Base-by-base conservation (phyloP, 495 filamentous ascomycete genomes). In the Talaromyces liani region DNA sequence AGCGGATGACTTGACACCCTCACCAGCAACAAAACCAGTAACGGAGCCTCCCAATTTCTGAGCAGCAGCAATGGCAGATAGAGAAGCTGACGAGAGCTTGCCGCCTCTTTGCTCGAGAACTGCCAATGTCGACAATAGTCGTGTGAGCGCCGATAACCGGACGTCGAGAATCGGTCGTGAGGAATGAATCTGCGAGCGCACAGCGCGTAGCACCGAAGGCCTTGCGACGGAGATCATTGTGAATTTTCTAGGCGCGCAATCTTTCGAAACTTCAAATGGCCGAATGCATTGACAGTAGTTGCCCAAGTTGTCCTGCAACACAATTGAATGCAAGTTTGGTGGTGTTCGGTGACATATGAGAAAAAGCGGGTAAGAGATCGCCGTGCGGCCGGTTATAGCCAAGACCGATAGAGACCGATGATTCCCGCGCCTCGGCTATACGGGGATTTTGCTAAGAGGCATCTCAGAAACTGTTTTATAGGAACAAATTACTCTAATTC, bases 31-130 rank as follows among this genome's bases (percentile, higher is more conserved):
- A 68, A 98, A 93, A 9, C 80, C 94, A 62, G 92, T 93, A 55
- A 98, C 81, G 0, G 89, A 79, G 0, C 92, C 93, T 54, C 94
- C 93, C 4, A 98, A 80, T 72, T 91, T 93, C 72, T 87, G 82
- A 22, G 92, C 95, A 4, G 95, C 94, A 4, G 88, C 91, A 56
- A 98, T 82, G 47, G 92, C 90, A 65, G 91, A 88, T 14, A 97
- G 80, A 2, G 94, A 97, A 2, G 90, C 88, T 65, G 79, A 74
- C 68, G 90, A 88, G 66, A 98, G 83, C 74, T 92, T 87, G 64
- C 95, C 94, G 68, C 96, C 90, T 71, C 87, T 87, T 75, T 98
- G 94, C 75, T 98, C 94, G 65, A 98, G 87, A 53, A 98, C 77
- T 45, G 93, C 93, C 41, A 98, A 85, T 54, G 91, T 92, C 53